Base-by-base conservation (phyloP, 306 rosid species). In the Arachis stenosperma region DNA sequence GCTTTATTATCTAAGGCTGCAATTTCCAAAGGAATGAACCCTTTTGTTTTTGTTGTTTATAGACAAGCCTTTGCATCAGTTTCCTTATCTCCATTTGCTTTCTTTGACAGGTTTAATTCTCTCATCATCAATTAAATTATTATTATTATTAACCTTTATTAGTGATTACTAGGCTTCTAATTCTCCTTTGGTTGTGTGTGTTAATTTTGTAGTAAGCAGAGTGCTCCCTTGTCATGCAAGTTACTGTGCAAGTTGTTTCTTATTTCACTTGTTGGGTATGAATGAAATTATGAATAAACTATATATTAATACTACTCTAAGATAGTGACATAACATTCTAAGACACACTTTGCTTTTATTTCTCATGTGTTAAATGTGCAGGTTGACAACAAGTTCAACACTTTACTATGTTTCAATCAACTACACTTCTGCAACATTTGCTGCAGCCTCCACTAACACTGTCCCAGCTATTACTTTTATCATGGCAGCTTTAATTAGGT, bases 1-100 rank as follows among this genome's bases (percentile, higher is more conserved):
- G 97, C 97, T 71, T 75, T 94, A 86, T 83, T 94, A 60, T 94
- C 98, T 9, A 94, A 91, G 68, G 96, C 85, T 37, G 97, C 98
- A 79, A 85, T 94, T 46, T 69, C 96, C 54, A 82, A 77, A 44
- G 98, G 97, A 82, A 94, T 94, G 98, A 90, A 83, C 81, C 90
- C 98, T 43, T 86, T 65, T 64, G 91, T 94, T 56, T 94, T 94
- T 73, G 98, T 94, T 58, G 91, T 94, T 67, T 94, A 94, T 73
- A 82, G 98, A 33, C 98, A 94, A 85, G 92, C 90, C 74, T 87
- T 91, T 56, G 98, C 97, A 13, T 57, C 87, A 6, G 66, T 94
- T 40, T 87, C 88, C 69, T 43, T 94, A 71, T 84, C 89, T 66
- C 98, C 98, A 7, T 81, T 91, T 70, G 92, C 97, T 60, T 81